Base-by-base conservation (phyloP, 495 filamentous ascomycete species). In the Trichoderma virens region DNA sequence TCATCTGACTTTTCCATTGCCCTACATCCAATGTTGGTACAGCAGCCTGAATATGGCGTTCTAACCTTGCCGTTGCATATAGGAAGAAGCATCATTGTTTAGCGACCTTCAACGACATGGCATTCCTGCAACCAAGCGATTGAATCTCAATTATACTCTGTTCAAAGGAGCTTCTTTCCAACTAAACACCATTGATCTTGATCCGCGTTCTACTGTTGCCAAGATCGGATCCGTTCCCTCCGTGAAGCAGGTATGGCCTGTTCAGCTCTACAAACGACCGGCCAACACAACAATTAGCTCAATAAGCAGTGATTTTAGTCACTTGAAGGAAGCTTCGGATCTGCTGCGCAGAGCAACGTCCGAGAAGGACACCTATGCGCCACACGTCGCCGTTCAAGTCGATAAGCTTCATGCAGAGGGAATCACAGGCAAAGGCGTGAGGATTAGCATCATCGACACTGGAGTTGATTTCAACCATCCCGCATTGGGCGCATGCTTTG, bases 381-480 rank as follows among this genome's bases (percentile, higher is more conserved):
- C 79, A 0, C 79, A 82, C 38, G 63, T 78, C 47, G 78, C 78
- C 74, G 81, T 79, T 34, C 78, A 81, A 68, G 77, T 81, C 34
- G 76, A 80, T 71, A 75, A 76, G 73, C 75, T 82, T 62, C 73
- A 71, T 47, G 75, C 75, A 43, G 67, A 74, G 27, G 79, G 77
- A 6, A 65, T 76, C 62, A 78, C 70, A 5, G 79, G 79, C 8
- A 74, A 75, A 67, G 78, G 78, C 56, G 70, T 82, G 71, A 81
- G 78, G 67, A 73, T 82, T 62, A 78, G 65, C 34, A 71, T 82
- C n/a, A 74, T 82, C 41, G 79, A 82, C 64, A 80, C 77, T 1
- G 79, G 79, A 59, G 76, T 79, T 65, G 84, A 86, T 67, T 86
- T 83, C 67, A 78, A 67, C 0, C 83, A 86, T 61, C 82, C 84